These are phyloP conservation scores for Paecilomyces fulvus DNA, from an alignment of 2,329 filamentous ascomycete genomes.

Conservation along the genomic window DNA sequence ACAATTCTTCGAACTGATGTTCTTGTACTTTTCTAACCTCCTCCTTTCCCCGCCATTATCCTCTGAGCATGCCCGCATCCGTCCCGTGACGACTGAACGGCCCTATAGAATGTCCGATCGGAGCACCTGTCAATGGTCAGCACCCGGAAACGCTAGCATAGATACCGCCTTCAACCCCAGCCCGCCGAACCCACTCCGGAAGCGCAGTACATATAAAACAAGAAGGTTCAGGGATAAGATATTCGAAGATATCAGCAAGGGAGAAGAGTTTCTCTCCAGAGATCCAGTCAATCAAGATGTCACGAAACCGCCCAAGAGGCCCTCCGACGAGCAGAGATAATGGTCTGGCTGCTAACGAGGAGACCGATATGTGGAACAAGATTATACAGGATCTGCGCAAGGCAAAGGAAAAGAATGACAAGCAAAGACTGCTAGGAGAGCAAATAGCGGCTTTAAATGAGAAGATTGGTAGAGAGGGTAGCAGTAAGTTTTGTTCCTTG, in stretches of 20 bases:
- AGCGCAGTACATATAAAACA: constrained; percentile 11
- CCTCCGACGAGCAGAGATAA: constrained; percentile 31
- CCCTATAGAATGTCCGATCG: neutral
- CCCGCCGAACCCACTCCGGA: neutral
- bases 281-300: constrained; percentile 20
- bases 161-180: neutral
- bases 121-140: neutral
- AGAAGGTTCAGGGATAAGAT: constrained; percentile 1
- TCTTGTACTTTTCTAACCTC: neutral
- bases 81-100: neutral
- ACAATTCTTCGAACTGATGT: neutral
- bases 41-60: neutral
- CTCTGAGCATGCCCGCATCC: constrained; percentile 2
- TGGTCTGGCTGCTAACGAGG: constrained; percentile 36
- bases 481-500: constrained; percentile 27
- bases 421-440: constrained; percentile 29
- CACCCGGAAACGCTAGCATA: too few relatives aligned
- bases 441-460: constrained; percentile 36
- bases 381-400: constrained; percentile 35
- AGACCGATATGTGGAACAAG: constrained; percentile 38
- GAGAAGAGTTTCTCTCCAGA: neutral
- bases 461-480: constrained; percentile 34
- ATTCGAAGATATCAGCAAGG: neutral
- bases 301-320: constrained; percentile 33
- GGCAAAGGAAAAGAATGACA: constrained; percentile 37